Evolutionary conservation across 495 filamentous ascomycete genomes (phyloP), one percentile per base, ranked within the genome.

Genomic region (Aspergillus cavernicola): DNA sequence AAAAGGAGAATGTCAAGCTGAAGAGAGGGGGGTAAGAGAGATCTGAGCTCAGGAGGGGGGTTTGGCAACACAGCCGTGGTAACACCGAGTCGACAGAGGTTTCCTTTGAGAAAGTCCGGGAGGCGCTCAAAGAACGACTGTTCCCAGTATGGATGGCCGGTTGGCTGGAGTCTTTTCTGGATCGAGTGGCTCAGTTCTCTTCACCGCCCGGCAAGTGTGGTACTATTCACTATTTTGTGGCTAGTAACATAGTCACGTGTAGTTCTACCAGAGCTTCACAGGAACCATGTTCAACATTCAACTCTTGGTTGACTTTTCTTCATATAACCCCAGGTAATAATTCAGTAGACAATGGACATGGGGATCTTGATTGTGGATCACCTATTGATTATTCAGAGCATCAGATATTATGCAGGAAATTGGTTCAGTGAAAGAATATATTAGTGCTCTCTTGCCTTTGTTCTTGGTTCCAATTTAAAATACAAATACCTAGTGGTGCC

Each of bases 121-220:
- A 36, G 49, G 32, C 16, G 23, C 26, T 40, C 42, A 54, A 54
- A 39, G 52, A 32, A 46, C 33, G 23, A 44, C 33, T 29, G 49
- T 2, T 15, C 15, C 9, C 24, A 26, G 51, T 23, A 45, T 47
- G 32, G 39, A 31, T 52, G 52, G 31, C 22, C 20, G 22, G 36
- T 19, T 31, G 33, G 52, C 33, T 23, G 35, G 42, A 54, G 40
- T 54, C 42, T 46, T 53, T 53, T 54, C 32, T 41, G 33, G n/a
- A 13, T 15, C 22, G 31, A 46, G 51, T 52, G 50, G 51, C 52
- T 54, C 31, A 37, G 24, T 22, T n/a, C 3, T 26, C 7, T 23
- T 57, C 48, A 57, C 54, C 54, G 54, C 54, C 54, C 24, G 4
- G 8, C 4, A 31, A 8, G 19, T 45, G 32, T 57, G 47, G 54